Evolutionary conservation across 768 basidiomycete species (phyloP), one percentile per base, ranked within the genome.

Genomic region (Trametes elegans): DNA sequence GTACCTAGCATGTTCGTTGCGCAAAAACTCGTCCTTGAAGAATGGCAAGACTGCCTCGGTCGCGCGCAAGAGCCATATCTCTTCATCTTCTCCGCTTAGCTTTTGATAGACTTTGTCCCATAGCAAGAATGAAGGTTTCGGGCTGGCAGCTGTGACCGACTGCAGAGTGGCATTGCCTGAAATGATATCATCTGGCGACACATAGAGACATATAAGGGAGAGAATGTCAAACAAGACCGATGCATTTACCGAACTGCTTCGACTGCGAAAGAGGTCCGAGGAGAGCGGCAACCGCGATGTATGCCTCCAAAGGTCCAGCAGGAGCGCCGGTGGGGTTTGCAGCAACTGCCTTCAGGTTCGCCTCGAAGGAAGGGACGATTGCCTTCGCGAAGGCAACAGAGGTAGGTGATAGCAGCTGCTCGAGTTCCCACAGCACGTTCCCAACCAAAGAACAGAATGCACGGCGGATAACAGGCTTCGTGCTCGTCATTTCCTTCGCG

Each of bases 21-120:
- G 83, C 21, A 53, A 31, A 1, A 90, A 65, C 6, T 88, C 82
- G 1, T 62, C 55, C 38, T 73, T 73, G 62, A 82, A 80, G 65
- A 68, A 77, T 5, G 69, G 61, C 7, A 84, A 52, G 3, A 78
- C 70, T 3, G 77, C 79, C 49, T 86, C 76, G 8, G 77, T 66
- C 0, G 88, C 87, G 28, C 85, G 79, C 13, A 92, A 71, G 1
- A 97, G 70, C 95, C 94, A 97, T 11, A 61, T 63, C 51, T 91
- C 84, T 14, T 92, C 92, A 3, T 78, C 77, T 0, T 75, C 62
- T 6, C 82, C 78, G 7, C 74, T 71, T 14, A 87, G 60, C 66
- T 90, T 93, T 55, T 85, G 81, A 63, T 92, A 93, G 0, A 91
- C 84, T 67, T 90, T 93, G 49, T 96, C 93, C 82, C 83, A 92